A percentile compares a stretch with the other conserved stretches of the same genome.
phyloP scores from a whole-genome alignment of 2,329 filamentous ascomycete species.

The Thielaviopsis ethacetica region DNA sequence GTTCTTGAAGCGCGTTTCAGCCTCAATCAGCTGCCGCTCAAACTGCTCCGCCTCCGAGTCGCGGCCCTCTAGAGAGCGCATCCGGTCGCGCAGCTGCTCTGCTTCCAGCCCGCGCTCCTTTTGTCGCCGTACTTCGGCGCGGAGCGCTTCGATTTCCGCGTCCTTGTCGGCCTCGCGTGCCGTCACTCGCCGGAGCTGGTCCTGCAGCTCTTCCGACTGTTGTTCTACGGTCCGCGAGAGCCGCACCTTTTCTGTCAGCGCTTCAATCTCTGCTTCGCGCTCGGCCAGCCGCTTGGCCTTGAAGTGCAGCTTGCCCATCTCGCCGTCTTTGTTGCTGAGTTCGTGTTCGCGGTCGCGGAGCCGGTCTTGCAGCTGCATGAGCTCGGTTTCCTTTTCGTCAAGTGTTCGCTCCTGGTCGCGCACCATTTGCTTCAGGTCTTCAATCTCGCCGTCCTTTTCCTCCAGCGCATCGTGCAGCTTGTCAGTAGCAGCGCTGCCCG shows the following conservation, averaged over 20 bases:
- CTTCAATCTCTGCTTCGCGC: slow-evolving; percentile 9
- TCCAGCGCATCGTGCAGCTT: slow-evolving; percentile 39
- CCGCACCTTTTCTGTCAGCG: slow-evolving; percentile 6
- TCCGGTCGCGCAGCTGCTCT: slow-evolving; percentile 2
- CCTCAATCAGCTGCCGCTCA: slow-evolving; percentile 29
- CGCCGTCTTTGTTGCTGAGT: neutral
- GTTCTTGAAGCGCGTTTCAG: slow-evolving; percentile 42
- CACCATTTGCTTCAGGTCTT: slow-evolving; percentile 3
- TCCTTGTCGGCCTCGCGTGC: slow-evolving; percentile 5
- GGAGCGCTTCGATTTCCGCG: slow-evolving; percentile 4
- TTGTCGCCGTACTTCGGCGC: slow-evolving; percentile 4
- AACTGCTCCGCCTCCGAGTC: slow-evolving; percentile 17
- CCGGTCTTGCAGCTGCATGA: slow-evolving; percentile 23
- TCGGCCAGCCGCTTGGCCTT: slow-evolving; percentile 5
- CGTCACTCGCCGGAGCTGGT: slow-evolving; percentile 4
- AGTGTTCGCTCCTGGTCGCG: slow-evolving; percentile 4
- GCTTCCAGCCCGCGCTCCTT: slow-evolving; percentile 9
- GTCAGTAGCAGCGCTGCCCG: slow-evolving; percentile 24
- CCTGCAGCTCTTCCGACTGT: slow-evolving; percentile 4
- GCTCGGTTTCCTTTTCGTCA: slow-evolving; percentile 6
- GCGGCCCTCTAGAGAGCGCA: slow-evolving; percentile 5
- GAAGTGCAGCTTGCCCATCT: slow-evolving; percentile 4
- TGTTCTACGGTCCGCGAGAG: neutral
- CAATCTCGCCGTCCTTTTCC: slow-evolving; percentile 33
- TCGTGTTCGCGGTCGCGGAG: neutral